Evolutionary conservation across 371 early-diverging fungal genomes (phyloP), one percentile per base, ranked within the genome.

Genomic region (Mortierella sp.): DNA sequence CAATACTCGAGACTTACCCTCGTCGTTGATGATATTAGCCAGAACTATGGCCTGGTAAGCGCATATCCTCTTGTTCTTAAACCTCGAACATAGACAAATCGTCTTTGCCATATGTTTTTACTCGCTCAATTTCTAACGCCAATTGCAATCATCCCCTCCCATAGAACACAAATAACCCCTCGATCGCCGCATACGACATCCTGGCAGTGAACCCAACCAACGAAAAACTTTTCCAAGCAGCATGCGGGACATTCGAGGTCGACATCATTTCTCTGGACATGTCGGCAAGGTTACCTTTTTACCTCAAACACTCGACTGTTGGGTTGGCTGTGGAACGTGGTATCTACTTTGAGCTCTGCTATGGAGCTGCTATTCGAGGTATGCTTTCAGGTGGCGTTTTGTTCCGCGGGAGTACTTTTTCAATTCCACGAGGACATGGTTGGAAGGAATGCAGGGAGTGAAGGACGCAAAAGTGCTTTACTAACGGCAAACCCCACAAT

Each of bases 251-350:
- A 26, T 90, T 93, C 61, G 97, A 97, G 28, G 90, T 96, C 24
- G 99, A 99, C 83, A 89, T 99, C 67, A 97, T 99, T 44, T 93
- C 97, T 14, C 83, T 98, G 31, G 98, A 98, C 87, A 88, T 97
- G 85, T 90, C 92, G 0, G 74, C 92, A 81, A 88, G 96, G 72
- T 80, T 98, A 82, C 93, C 95, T 26, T 93, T 93, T 89, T 88
- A 92, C 89, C 74, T 97, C 75, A 92, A 95, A 88, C 88, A 93
- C 83, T 84, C 94, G 44, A 91, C 92, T 0, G 88, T 96, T 28
- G 92, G 93, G 51, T 80, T 88, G 74, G 97, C 97, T 19, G 88
- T 97, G 4, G 91, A 91, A 28, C 92, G 95, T 43, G 98, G 98
- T 13, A 89, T 97, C 10, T 91, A 90, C 76, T 97, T 99, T 81